Evolutionary conservation across 305 asterid genomes (phyloP), one percentile per base, ranked within the genome.

Genomic region (Salvia sclarea): DNA sequence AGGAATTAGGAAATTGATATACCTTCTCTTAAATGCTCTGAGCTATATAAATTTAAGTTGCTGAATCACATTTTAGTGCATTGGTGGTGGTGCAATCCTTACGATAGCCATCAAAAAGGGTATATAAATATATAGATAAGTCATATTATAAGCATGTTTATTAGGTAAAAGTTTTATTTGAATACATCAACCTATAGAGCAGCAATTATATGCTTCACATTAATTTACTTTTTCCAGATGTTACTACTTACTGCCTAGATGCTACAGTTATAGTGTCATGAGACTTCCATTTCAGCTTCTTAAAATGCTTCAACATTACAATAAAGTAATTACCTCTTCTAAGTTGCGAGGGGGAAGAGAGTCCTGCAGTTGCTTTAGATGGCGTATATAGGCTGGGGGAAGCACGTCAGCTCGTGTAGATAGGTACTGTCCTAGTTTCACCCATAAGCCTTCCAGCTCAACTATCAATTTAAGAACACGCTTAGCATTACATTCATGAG

Each of bases 331-430:
- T 80, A 90, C 98, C 98, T 93, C 98, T 81, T 87, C 77, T 65
- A 87, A 53, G 58, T 91, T 84, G 48, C 98, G 95, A 40, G 98
- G 96, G 61, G 98, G 98, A 54, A 93, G 97, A 64, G 98, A 91
- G 76, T 93, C 98, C 82, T 93, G 97, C 48, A 93, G 88, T 82
- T 88, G 96, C 88, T 77, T 82, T 67, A 93, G 85, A 80, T 84
- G 96, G 77, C 78, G 75, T 75, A 89, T 87, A 72, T 91, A 93
- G 71, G 97, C 96, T 49, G 84, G 91, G 14, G 98, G 98, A 70
- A 93, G 92, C 80, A 93, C 98, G 79, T 93, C 98, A 73, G 97
- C 98, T 73, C 98, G 98, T 50, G 98, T 93, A 56, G 98, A 93
- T 48, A 93, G 85, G 75, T 93, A 93, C 74, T 93, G 98, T 58